Evolutionary conservation across 768 basidiomycete genomes (phyloP).

Genomic region (Leucosporidium yakuticum): DNA sequence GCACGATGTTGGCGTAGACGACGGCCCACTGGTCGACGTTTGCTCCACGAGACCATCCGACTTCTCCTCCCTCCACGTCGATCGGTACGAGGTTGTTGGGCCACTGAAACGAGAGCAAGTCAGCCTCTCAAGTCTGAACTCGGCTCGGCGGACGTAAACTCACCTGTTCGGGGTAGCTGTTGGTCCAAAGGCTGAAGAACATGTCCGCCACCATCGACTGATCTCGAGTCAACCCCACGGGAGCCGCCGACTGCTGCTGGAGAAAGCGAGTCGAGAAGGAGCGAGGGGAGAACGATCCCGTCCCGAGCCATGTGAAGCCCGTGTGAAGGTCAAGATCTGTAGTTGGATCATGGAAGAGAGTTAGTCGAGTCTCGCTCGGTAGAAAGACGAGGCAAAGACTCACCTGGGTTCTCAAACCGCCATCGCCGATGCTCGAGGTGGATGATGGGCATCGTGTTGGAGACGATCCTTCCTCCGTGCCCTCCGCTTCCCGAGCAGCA

Average conservation of each 20-base stretch:
- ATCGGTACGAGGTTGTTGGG: conserved; percentile 13
- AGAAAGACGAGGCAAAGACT: not conserved
- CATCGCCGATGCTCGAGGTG: conserved; percentile 25
- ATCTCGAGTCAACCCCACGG: conserved; percentile 4
- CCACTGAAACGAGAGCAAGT: not conserved
- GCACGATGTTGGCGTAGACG: conserved; percentile 17
- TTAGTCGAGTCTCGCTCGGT: not conserved
- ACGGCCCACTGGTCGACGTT: conserved; percentile 15
- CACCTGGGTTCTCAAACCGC: conserved; percentile 24
- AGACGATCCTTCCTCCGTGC: conserved; percentile 13
- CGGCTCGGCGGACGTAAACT: not conserved
- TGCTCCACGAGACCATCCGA: conserved; percentile 7
- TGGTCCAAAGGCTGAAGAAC: conserved; percentile 33
- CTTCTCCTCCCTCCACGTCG: conserved; percentile 27
- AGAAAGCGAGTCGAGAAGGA: conserved; percentile 20
- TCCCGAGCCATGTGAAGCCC: conserved; percentile 29
- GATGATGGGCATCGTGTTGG: conserved; percentile 21
- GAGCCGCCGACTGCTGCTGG: conserved; percentile 16
- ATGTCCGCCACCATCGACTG: conserved; percentile 25
- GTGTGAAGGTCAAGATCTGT: conserved; percentile 23
- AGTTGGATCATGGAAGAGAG: too few species aligned
- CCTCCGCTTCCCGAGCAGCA: conserved; percentile 14
- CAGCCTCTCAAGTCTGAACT: not conserved
- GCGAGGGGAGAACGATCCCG: conserved; percentile 18
- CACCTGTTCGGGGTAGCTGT: conserved; percentile 30